Base-by-base conservation (phyloP, 768 basidiomycete genomes). In the Cantharellus cinnabarinus region DNA sequence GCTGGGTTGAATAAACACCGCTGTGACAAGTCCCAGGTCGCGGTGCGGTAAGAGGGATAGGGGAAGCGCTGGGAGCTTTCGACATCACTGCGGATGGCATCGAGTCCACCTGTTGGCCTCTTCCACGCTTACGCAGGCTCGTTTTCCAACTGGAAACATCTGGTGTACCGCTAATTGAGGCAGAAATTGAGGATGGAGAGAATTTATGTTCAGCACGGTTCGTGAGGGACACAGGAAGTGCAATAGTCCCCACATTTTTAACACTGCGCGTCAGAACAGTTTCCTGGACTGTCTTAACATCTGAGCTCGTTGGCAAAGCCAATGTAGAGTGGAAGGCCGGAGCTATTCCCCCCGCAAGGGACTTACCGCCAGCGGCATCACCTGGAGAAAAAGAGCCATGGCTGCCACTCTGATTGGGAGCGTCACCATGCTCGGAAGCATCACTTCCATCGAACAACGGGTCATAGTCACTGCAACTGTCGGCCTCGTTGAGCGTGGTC, bases 201-300 rank as follows among this genome's bases (percentile, higher is more conserved):
- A 7, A 54, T 14, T 10, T 10, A 54, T 37, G 52, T 54, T 54
- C 52, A 54, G 52, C 14, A 54, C 7, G 35, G 38, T 10, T 7
- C 38, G 7, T 7, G 29, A 29, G 44, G 52, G 52, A 54, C 52
- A 37, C 52, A 54, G 52, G 52, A 54, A 54, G 52, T 54, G 52
- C 52, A 54, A 54, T 54, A 37, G 52, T 54, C 52, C 52, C 52
- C 52, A 54, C 52, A 54, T 54, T 54, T 54, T 54, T 37, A 54
- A 54, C 52, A 54, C 52, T 54, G 52, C 52, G 52, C 52, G 38
- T 54, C 10, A 54, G 7, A 54, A 37, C 10, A 48, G 44, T 10
- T 29, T 1, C 20, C 20, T 29, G 20, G 20, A 29, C 20, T 29
- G 20, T 29, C 20, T 29, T 29, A 29, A 29, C 20, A 29, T 29